Evolutionary conservation across 2,329 filamentous ascomycete genomes (phyloP).

Genomic region (Fusarium mexicanum): DNA sequence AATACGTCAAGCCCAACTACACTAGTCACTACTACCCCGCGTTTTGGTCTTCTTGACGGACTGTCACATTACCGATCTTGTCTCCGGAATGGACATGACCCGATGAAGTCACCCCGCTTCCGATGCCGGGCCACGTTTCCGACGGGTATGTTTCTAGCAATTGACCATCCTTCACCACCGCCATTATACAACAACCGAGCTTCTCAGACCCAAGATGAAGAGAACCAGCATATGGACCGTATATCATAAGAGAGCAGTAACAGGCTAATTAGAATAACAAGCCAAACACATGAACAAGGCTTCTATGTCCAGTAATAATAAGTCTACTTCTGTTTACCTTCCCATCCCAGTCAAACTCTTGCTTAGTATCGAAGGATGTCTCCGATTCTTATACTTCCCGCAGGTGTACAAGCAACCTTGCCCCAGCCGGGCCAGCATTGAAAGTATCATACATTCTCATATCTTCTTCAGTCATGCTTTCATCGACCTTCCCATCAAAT

Average conservation of each 20-base stretch:
- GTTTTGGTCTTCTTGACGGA: not conserved
- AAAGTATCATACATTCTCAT: not conserved
- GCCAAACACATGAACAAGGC: not conserved
- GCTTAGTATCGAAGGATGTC: not conserved
- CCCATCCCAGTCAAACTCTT: not conserved
- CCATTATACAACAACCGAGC: not conserved
- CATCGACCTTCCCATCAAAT: not conserved
- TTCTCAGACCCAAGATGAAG: fast-evolving
- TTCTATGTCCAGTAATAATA: not conserved
- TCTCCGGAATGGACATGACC: not conserved
- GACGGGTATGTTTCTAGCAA: not conserved
- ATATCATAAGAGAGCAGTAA: not conserved
- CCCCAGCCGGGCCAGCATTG: not conserved
- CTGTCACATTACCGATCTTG: not conserved
- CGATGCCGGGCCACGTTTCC: not conserved
- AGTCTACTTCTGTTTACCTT: not conserved
- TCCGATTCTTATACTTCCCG: not conserved
- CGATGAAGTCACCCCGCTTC: not conserved
- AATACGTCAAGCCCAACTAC: not conserved
- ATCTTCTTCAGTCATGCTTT: not conserved
- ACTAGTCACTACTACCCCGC: not conserved
- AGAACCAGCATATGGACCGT: fast-evolving
- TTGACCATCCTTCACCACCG: not conserved
- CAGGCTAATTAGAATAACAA: not conserved
- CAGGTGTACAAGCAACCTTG: not conserved